Conservation (phyloP, 768 basidiomycete species). For the Termitomyces sp. region DNA sequence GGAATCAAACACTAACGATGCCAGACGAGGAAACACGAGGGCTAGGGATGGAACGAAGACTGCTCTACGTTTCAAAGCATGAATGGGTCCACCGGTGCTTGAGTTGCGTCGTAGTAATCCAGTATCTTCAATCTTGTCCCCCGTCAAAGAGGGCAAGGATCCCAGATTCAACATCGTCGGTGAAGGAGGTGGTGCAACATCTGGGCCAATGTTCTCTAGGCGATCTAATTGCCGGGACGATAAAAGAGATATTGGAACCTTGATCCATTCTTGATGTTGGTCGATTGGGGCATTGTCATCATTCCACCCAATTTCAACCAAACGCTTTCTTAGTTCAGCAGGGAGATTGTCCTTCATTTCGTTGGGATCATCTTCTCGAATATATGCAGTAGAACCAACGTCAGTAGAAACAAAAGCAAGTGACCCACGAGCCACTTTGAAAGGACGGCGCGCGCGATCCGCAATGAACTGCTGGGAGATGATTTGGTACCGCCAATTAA, state of each 20-base stretch:
- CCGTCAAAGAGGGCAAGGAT: constrained; percentile 16
- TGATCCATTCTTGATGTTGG: constrained; percentile 50
- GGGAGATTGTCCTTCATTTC: constrained; percentile 53
- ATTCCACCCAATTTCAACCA: constrained; percentile 73
- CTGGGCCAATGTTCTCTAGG: constrained; percentile 27
- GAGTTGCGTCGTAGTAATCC: constrained; percentile 51
- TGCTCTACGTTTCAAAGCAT: constrained; percentile 50
- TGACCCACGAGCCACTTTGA: constrained; percentile 64
- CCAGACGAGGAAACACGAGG: constrained; percentile 47
- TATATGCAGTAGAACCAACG: constrained; percentile 57
- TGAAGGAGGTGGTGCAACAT: constrained; percentile 15
- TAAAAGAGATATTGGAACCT: constrained; percentile 61
- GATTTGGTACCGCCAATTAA: constrained; percentile 68
- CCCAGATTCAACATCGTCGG: constrained; percentile 25
- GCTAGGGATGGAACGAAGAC: constrained; percentile 62
- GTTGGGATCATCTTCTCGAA: constrained; percentile 45
- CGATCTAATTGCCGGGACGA: constrained; percentile 52
- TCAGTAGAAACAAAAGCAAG: constrained; percentile 74
- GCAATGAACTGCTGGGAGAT: constrained; percentile 52
- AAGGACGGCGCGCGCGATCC: constrained; percentile 60
- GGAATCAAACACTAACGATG: constrained; percentile 44
- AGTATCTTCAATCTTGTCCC: constrained; percentile 21
- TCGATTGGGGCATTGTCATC: constrained; percentile 52
- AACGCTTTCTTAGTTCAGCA: constrained; percentile 53
- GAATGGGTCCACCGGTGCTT: constrained; percentile 38